Evolutionary conservation across 768 basidiomycete species (phyloP).

Genomic region (Termitomyces sp.): DNA sequence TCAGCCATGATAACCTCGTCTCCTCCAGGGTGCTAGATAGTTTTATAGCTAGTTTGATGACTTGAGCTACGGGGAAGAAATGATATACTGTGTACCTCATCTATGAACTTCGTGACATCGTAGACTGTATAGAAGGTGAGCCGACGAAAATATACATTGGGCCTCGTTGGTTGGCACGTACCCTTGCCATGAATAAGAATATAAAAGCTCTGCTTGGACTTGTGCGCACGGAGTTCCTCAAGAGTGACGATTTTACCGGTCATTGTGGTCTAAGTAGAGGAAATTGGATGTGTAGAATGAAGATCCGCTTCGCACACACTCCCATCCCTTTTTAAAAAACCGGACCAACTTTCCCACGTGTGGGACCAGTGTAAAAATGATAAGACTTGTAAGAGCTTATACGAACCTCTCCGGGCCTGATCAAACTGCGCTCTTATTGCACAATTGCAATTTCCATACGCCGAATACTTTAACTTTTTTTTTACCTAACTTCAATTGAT

Average conservation of each 20-base stretch:
- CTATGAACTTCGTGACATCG: constrained; percentile 88
- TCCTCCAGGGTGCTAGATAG: constrained; percentile 84
- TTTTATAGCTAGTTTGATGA: background rate
- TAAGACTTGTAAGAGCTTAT: background rate
- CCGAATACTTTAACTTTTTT: background rate
- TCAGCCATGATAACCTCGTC: constrained; percentile 97
- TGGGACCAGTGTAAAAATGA: constrained; percentile 2
- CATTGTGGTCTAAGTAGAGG: constrained; percentile 23
- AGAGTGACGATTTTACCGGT: constrained; percentile 52
- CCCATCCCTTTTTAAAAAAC: constrained; percentile 18
- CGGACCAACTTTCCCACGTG: constrained; percentile 25
- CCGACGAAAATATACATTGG: constrained; percentile 21
- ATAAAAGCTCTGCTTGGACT: constrained; percentile 69
- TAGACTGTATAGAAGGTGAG: constrained; percentile 59
- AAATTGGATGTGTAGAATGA: constrained; percentile 13
- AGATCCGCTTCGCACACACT: constrained; percentile 20
- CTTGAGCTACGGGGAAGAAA: background rate
- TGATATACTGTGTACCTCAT: constrained; percentile 58
- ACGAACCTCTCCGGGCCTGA: too few species aligned
- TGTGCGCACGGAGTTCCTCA: constrained; percentile 77
- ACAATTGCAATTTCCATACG: background rate
- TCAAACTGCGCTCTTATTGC: background rate
- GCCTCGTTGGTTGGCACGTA: constrained; percentile 36
- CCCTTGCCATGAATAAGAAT: constrained; percentile 85
- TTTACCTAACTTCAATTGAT: too few species aligned